Base-by-base conservation (phyloP, 116 monocot species). In the Dioscorea cayenensis region DNA sequence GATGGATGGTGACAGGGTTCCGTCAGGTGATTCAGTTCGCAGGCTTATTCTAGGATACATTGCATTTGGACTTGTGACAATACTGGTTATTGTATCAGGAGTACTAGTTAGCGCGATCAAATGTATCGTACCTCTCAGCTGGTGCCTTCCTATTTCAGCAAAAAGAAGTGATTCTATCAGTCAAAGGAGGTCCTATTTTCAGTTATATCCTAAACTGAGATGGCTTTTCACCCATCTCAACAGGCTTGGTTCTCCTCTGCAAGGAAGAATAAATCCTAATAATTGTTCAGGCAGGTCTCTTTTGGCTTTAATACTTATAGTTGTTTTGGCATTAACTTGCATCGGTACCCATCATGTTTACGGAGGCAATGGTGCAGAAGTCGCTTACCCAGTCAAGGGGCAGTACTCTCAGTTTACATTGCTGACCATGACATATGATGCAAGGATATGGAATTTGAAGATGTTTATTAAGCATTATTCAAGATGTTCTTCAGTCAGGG, bases 401-500 rank as follows among this genome's bases (percentile, higher is more conserved):
- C 83, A 85, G 28, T 92, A 82, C 71, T 95, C 95, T 73, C 86
- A 95, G 73, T 95, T 95, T 81, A 95, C 92, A 7, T 62, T 92
- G 62, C 51, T 92, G 58, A 92, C 95, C 14, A 87, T 95, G 95
- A 87, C 87, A n/a, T 87, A 87, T 58, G 92, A 92, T 67, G 86
- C 89, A 7, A 60, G 89, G 27, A 50, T 89, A 17, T 86, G 85
- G 89, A 92, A 92, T 43, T 76, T 95, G 67, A 89, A 91, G 75
- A 92, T 83, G 85, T 92, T 78, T 72, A 78, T 92, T 48, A 87
- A 89, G 65, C 92, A 91, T 72, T 95, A 95, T 62, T 95, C 95
- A 11, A 83, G 80, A 60, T 95, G 95, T 70, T 71, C 95, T 50
- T 95, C 95, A 0, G 92, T 95, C 28, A 58, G 73, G 66, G 92